Conservation (phyloP, 352 stramenopile genomes). For the Globisporangium spinosum region DNA sequence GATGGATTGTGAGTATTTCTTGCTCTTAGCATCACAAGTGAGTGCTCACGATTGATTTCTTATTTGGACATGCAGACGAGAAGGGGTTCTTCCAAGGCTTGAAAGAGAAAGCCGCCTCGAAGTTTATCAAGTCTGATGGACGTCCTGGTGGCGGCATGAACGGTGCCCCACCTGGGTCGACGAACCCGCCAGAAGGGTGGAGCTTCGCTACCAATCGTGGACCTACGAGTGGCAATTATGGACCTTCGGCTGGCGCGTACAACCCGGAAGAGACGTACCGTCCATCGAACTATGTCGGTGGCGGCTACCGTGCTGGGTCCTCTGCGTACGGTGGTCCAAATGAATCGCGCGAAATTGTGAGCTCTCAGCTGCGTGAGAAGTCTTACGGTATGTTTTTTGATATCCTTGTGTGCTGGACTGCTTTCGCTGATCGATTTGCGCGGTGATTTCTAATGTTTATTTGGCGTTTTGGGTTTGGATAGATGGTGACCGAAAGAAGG, state of each 20-base stretch:
- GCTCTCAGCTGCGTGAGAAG: conserved; percentile 70
- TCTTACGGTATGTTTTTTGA: conserved; percentile 50
- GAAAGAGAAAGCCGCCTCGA: conserved; percentile 81
- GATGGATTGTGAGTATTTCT: too few relatives aligned
- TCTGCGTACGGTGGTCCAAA: conserved; percentile 28
- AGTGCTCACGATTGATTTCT: neutral
- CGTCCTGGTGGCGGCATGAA: conserved; percentile 44
- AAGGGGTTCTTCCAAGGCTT: conserved; percentile 87
- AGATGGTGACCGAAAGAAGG: conserved; percentile 84
- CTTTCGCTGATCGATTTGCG: neutral
- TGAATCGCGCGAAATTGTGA: conserved; percentile 59
- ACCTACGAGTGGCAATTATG: conserved; percentile 72
- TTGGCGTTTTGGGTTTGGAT: neutral
- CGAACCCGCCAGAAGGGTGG: conserved; percentile 78
- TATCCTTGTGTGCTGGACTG: neutral
- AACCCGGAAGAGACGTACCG: conserved; percentile 82
- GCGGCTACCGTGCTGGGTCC: conserved; percentile 47
- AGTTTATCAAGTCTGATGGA: conserved; percentile 64
- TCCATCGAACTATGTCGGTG: conserved; percentile 39
- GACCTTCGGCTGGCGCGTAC: conserved; percentile 47
- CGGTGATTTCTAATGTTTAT: neutral
- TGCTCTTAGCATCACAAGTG: too few relatives aligned
- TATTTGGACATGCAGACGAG: conserved; percentile 38
- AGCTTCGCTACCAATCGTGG: conserved; percentile 81
- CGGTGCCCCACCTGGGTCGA: conserved; percentile 57